Base-by-base conservation (phyloP, 345 rosid species). In the Euphorbia tirucalli region DNA sequence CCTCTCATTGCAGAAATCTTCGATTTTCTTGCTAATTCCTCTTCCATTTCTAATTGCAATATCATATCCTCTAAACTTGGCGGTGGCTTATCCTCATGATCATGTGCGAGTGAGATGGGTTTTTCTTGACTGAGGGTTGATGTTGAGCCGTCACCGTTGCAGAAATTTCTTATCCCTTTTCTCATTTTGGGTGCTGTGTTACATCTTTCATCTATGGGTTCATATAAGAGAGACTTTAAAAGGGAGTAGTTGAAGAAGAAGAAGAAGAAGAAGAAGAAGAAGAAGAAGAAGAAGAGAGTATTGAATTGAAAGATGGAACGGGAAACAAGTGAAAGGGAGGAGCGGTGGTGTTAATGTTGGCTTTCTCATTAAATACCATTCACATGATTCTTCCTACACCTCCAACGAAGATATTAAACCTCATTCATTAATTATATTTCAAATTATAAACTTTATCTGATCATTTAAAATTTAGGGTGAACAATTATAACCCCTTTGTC, bases 21-120 rank as follows among this genome's bases (percentile, higher is more conserved):
- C 32, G 82, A 79, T 65, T 82, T 84, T 39, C 91, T 80, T 28
- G 90, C 87, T 1, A 79, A 27, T 68, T 88, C 94, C 76, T 93
- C 98, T 75, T 93, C 98, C 7, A 87, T 60, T 76, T 93, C 94
- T 6, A 93, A 82, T 80, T 87, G 92, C 72, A 88, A 37, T 69
- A 93, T 90, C 98, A 93, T 88, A 70, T 93, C 89, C 80, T 91
- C 98, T 39, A 93, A 68, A 1, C 96, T 93, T 7, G 81, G 81
- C 1, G 74, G 66, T 24, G 39, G 28, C 41, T 70, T 7, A 9
- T 41, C 21, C 18, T 76, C 13, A 49, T 46, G 3, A 22, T 56
- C 21, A 2, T 24, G 58, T 18, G 2, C 9, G 19, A 0, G 7
- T 30, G 32, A 35, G 4, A n/a, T 11, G 18, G 44, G 28, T 49